phyloP scores from a whole-genome alignment of 495 filamentous ascomycete genomes.

The Aspergillus hancockii region DNA sequence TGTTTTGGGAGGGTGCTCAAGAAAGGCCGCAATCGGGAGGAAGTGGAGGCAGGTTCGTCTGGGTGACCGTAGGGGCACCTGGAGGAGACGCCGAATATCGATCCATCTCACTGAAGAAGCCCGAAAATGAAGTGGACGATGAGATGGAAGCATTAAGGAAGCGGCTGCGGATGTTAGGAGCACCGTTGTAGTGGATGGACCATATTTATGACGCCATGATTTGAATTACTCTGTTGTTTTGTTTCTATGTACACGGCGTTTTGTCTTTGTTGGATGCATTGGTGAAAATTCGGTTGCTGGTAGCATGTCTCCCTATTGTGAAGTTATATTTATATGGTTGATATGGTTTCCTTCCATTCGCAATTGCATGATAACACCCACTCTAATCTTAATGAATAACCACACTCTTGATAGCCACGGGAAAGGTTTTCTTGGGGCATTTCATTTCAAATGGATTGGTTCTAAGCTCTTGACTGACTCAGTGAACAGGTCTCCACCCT shows the following conservation, averaged over 20 bases:
- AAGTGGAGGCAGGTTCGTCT: constrained; percentile 70
- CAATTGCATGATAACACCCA: background rate
- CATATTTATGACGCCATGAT: constrained; percentile 35
- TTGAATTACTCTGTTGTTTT: constrained; percentile 8
- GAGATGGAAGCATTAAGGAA: constrained; percentile 40
- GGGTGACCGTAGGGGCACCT: constrained; percentile 79
- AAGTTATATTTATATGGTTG: background rate
- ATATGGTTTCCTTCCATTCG: background rate
- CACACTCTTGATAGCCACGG: background rate
- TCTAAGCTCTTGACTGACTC: no score
- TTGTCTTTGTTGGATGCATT: background rate
- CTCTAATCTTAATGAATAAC: background rate
- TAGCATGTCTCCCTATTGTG: background rate
- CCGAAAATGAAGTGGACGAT: constrained; percentile 18
- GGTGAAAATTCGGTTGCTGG: background rate
- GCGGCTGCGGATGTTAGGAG: constrained; percentile 34
- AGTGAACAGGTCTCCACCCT: no score
- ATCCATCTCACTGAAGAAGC: constrained; percentile 40
- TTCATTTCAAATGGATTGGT: no score
- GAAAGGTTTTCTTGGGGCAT: no score
- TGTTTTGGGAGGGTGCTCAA: constrained; percentile 68
- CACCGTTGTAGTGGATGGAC: constrained; percentile 16
- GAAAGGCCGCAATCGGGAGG: constrained; percentile 52
- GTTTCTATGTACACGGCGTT: background rate
- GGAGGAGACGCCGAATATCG: constrained; percentile 65